Evolutionary conservation across 768 basidiomycete species (phyloP).

Genomic region (Tylopilus vinaceipallidus): DNA sequence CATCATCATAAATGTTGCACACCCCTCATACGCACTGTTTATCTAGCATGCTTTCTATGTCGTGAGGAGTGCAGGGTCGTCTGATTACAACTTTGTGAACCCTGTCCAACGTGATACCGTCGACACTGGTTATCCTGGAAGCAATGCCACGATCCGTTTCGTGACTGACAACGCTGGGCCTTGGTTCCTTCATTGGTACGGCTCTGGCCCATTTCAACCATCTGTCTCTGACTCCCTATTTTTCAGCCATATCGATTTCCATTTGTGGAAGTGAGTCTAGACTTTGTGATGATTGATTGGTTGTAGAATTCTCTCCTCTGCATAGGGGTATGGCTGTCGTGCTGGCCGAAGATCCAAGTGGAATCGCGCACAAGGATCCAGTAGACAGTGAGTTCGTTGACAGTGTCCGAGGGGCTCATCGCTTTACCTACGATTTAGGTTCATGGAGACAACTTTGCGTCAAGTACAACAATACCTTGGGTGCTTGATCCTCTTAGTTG

Average conservation of each 20-base stretch:
- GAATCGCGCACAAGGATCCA: slow-evolving; percentile 1
- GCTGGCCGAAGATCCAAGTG: slow-evolving; percentile 34
- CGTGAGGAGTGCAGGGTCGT: slow-evolving; percentile 38
- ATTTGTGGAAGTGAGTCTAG: slow-evolving; percentile 14
- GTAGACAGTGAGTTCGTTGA: background rate
- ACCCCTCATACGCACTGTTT: background rate
- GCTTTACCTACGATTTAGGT: slow-evolving; percentile 1
- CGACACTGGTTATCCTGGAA: slow-evolving; percentile 26
- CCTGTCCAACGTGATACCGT: slow-evolving; percentile 57
- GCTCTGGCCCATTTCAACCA: background rate
- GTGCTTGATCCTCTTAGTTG: background rate
- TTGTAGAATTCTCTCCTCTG: slow-evolving; percentile 39
- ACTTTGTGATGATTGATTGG: slow-evolving; percentile 25
- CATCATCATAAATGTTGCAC: background rate
- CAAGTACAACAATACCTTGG: slow-evolving; percentile 7
- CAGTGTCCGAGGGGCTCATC: background rate
- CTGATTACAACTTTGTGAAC: slow-evolving; percentile 42
- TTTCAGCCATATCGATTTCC: slow-evolving; percentile 25
- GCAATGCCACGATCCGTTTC: slow-evolving; percentile 58
- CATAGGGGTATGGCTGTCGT: slow-evolving; percentile 40
- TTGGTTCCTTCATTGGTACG: background rate
- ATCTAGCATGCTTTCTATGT: slow-evolving; percentile 42
- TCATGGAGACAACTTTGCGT: slow-evolving; percentile 19
- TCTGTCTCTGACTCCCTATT: background rate
- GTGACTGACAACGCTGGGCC: slow-evolving; percentile 58